These are phyloP conservation scores for Rhizopus sp. DNA, from an alignment of 371 early-diverging fungal genomes.

Conservation along the genomic window DNA sequence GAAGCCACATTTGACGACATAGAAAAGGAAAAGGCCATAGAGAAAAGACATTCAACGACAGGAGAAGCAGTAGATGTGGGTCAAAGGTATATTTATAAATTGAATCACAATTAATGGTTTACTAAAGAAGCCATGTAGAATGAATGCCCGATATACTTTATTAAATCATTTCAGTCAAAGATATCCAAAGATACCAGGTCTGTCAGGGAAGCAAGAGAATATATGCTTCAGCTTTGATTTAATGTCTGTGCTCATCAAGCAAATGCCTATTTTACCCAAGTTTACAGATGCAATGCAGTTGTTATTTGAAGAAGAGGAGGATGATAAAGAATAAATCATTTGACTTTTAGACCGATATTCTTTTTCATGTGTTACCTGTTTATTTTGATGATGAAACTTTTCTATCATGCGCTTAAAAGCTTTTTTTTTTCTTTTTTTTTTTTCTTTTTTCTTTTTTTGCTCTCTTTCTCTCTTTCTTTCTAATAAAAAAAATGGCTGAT, in stretches of 20 bases:
- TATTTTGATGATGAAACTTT: not conserved
- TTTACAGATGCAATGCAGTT: slow-evolving; percentile 59
- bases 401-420: not conserved
- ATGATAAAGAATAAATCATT: slow-evolving; percentile 2
- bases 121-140: slow-evolving; percentile 27
- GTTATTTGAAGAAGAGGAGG: slow-evolving; percentile 56
- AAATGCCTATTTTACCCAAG: slow-evolving; percentile 64
- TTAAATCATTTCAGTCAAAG: slow-evolving; percentile 99
- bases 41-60: slow-evolving; percentile 90
- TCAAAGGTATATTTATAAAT: slow-evolving; percentile 40
- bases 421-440: no score
- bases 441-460: no score
- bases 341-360: not conserved
- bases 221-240: slow-evolving; percentile 85
- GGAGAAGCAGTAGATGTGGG: slow-evolving; percentile 89
- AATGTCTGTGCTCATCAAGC: slow-evolving; percentile 68
- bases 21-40: slow-evolving; percentile 77
- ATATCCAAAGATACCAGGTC: slow-evolving; percentile 80
- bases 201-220: slow-evolving; percentile 48
- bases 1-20: slow-evolving; percentile 96
- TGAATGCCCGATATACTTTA: slow-evolving; percentile 82
- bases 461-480: not conserved
- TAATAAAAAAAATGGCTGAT: not conserved
- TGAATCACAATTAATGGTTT: not conserved
- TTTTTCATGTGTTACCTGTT: not conserved